These are phyloP conservation scores for Pistacia atlantica DNA, from an alignment of 345 rosid species.

Conservation along the genomic window DNA sequence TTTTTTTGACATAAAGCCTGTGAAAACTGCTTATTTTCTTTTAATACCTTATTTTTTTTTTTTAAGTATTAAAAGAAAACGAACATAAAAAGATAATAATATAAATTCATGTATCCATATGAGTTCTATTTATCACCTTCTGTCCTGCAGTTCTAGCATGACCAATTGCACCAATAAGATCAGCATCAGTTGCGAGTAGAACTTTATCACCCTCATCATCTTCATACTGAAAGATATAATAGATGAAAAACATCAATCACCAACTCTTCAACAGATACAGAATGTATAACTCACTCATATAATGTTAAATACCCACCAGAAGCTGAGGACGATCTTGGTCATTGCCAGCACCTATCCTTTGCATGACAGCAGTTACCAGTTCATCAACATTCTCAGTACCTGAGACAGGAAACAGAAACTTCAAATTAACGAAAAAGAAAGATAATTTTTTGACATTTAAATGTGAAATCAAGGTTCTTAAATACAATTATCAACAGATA, in stretches of 20 bases:
- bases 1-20: background rate
- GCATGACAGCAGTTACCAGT: conserved; percentile 62
- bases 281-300: conserved; percentile 5
- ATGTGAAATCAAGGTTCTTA: background rate
- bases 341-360: conserved; percentile 58
- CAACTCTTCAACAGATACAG: background rate
- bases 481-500: background rate
- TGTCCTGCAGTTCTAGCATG: conserved; percentile 67
- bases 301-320: conserved; percentile 50
- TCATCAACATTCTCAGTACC: conserved; percentile 75
- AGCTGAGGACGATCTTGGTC: conserved; percentile 60
- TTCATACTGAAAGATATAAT: conserved; percentile 50
- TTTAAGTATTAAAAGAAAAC: background rate
- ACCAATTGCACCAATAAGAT: conserved; percentile 69
- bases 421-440: background rate
- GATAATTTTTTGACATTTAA: background rate
- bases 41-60: background rate
- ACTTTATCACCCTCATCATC: conserved; percentile 98
- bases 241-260: background rate
- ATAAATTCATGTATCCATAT: background rate
- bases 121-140: conserved; percentile 52
- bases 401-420: conserved; percentile 12
- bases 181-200: conserved; percentile 67
- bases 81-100: background rate
- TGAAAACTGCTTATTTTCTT: too few relatives aligned